Conservation (phyloP, 495 filamentous ascomycete genomes). For the Usnea hakonensis region DNA sequence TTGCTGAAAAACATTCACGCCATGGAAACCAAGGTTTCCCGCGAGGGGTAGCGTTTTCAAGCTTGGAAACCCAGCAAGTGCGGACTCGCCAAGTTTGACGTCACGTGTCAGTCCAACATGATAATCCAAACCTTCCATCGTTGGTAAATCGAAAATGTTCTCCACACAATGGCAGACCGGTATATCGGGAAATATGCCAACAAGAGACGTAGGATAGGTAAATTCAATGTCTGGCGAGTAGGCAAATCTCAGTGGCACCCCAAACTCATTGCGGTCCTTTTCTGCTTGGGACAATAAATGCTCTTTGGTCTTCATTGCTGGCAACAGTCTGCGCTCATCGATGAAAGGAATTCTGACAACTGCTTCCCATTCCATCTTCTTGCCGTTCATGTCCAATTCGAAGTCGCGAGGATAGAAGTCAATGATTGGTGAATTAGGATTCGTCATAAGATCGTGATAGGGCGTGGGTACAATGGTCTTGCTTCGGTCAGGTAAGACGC, state of each 20-base stretch:
- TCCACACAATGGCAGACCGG: conserved; percentile 81
- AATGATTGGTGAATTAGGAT: conserved; percentile 84
- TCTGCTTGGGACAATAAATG: conserved; percentile 66
- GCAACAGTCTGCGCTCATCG: conserved; percentile 74
- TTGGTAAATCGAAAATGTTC: conserved; percentile 91
- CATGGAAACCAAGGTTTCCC: conserved; percentile 77
- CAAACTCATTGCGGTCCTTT: conserved; percentile 78
- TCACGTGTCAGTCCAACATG: conserved; percentile 82
- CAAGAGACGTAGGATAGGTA: conserved; percentile 74
- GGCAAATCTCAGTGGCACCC: conserved; percentile 85
- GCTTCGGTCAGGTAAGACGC: conserved; percentile 91
- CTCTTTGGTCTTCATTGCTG: conserved; percentile 79
- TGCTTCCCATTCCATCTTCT: conserved; percentile 99
- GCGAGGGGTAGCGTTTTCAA: conserved; percentile 74
- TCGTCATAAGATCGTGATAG: conserved; percentile 90
- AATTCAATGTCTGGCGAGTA: conserved; percentile 71
- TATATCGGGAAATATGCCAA: conserved; percentile 87
- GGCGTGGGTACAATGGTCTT: conserved; percentile 86
- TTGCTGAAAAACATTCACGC: conserved; percentile 93
- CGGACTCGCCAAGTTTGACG: conserved; percentile 68
- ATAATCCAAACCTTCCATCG: conserved; percentile 81
- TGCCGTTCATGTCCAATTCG: conserved; percentile 98
- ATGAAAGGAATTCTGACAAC: conserved; percentile 99
- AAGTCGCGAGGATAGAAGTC: conserved; percentile 98
- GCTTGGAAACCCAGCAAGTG: conserved; percentile 88